phyloP scores from a whole-genome alignment of 2,329 filamentous ascomycete genomes.

The Ciborinia camelliae region DNA sequence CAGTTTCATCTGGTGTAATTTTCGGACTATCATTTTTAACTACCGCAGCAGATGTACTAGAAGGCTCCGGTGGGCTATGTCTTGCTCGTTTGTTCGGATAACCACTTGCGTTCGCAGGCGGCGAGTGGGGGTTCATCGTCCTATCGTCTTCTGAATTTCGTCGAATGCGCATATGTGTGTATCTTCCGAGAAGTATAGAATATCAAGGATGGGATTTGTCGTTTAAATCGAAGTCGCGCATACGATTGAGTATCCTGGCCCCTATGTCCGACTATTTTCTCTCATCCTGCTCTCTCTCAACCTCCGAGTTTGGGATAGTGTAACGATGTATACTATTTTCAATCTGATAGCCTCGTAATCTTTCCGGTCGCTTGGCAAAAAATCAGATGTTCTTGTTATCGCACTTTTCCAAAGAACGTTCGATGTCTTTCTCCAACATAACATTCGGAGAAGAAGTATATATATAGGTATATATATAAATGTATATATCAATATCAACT shows the following conservation, averaged over 20 bases:
- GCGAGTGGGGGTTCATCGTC: conserved; percentile 47
- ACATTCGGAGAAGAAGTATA: not conserved
- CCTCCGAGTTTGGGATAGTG: conserved; percentile 7
- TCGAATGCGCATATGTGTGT: conserved; percentile 2
- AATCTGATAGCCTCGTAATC: conserved; percentile 4
- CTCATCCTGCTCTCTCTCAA: conserved; percentile 12
- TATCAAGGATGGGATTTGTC: not conserved
- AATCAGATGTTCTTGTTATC: conserved; percentile 10
- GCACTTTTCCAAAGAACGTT: not conserved
- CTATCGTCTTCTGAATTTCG: not conserved
- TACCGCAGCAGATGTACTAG: conserved; percentile 35
- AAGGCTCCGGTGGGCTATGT: conserved; percentile 46
- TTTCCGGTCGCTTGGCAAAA: conserved; percentile 1
- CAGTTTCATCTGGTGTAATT: conserved; percentile 22
- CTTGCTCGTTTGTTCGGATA: conserved; percentile 56
- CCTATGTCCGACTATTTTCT: conserved; percentile 2
- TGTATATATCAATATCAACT: not conserved
- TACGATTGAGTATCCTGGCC: not conserved
- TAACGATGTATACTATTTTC: not conserved
- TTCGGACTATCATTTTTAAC: conserved; percentile 25
- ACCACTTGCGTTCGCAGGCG: conserved; percentile 45
- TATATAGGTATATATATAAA: no score
- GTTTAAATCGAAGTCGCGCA: conserved; percentile 3
- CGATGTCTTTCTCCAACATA: not conserved
- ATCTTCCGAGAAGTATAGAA: not conserved